Conservation (phyloP, 768 basidiomycete genomes). For the Mrakia frigida region DNA sequence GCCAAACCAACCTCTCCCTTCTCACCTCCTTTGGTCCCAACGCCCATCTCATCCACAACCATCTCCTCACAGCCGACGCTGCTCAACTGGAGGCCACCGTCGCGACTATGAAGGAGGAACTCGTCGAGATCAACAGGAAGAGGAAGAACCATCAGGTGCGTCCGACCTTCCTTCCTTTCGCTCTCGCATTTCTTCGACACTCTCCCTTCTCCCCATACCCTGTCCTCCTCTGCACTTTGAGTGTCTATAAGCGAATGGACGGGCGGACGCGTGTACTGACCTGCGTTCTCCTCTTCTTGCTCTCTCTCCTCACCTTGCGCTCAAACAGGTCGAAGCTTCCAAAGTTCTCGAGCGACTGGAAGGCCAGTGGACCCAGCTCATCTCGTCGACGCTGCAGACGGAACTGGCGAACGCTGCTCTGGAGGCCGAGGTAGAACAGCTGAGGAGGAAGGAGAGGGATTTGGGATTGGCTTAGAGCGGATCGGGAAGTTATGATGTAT, state of each 20-base stretch:
- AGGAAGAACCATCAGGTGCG: constrained; percentile 77
- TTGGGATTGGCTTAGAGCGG: constrained; percentile 3
- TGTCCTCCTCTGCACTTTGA: not conserved
- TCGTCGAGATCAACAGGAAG: constrained; percentile 79
- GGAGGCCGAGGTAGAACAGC: constrained; percentile 62
- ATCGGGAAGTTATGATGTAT: too few relatives aligned
- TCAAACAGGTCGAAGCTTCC: constrained; percentile 64
- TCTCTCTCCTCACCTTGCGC: not conserved
- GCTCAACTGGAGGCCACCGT: constrained; percentile 64
- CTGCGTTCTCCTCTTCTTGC: not conserved
- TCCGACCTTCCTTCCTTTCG: constrained; percentile 30
- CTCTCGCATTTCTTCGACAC: not conserved
- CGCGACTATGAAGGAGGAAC: constrained; percentile 72
- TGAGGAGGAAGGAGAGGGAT: constrained; percentile 16
- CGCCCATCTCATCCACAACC: constrained; percentile 88
- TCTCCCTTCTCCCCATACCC: not conserved
- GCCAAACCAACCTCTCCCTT: constrained; percentile 75
- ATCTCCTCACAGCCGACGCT: constrained; percentile 70
- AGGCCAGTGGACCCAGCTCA: constrained; percentile 85
- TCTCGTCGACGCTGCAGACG: constrained; percentile 83
- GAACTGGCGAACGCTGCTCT: constrained; percentile 90
- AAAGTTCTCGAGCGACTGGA: constrained; percentile 74
- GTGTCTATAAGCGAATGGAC: not conserved
- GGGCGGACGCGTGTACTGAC: not conserved
- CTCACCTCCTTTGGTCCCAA: constrained; percentile 83